Evolutionary conservation across 495 filamentous ascomycete species (phyloP).

Genomic region (Neurospora hispaniola): DNA sequence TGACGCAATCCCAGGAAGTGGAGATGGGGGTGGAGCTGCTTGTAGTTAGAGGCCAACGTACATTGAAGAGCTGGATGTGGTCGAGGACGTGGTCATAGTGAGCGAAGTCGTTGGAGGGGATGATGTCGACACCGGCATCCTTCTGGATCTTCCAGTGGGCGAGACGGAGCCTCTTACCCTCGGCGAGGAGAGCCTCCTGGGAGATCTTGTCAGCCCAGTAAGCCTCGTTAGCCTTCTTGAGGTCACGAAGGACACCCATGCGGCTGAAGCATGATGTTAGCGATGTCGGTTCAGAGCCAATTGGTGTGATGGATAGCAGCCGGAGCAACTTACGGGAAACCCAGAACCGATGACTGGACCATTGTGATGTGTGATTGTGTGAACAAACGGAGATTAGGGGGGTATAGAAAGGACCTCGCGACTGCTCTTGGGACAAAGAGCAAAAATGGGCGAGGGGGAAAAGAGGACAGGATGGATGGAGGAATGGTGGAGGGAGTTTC

Average conservation of each 20-base stretch:
- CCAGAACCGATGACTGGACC: slow-evolving; percentile 55
- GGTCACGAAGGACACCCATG: slow-evolving; percentile 95
- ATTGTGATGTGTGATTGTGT: slow-evolving; percentile 39
- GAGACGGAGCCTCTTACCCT: slow-evolving; percentile 90
- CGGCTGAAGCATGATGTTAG: slow-evolving; percentile 36
- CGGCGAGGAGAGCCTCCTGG: slow-evolving; percentile 72
- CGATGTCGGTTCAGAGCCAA: slow-evolving; percentile 49
- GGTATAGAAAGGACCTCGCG: not conserved
- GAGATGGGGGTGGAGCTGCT: not conserved
- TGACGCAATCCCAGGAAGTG: not conserved
- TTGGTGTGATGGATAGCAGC: not conserved
- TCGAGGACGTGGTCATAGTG: slow-evolving; percentile 97
- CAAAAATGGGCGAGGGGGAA: not conserved
- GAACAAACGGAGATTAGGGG: not conserved
- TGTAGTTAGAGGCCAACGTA: slow-evolving; percentile 33
- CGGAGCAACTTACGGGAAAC: slow-evolving; percentile 23
- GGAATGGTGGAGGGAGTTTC: slow-evolving; percentile 5
- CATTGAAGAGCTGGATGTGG: slow-evolving; percentile 97
- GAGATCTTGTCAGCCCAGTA: slow-evolving; percentile 94
- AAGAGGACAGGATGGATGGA: not conserved
- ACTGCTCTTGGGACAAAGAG: not conserved
- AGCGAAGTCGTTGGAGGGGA: slow-evolving; percentile 98
- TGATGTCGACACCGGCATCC: slow-evolving; percentile 89
- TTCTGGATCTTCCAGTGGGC: slow-evolving; percentile 99
- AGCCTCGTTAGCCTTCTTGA: slow-evolving; percentile 98